These are phyloP conservation scores for Penicillium digitatum DNA, from an alignment of 2,329 filamentous ascomycete genomes.

Conservation along the genomic window DNA sequence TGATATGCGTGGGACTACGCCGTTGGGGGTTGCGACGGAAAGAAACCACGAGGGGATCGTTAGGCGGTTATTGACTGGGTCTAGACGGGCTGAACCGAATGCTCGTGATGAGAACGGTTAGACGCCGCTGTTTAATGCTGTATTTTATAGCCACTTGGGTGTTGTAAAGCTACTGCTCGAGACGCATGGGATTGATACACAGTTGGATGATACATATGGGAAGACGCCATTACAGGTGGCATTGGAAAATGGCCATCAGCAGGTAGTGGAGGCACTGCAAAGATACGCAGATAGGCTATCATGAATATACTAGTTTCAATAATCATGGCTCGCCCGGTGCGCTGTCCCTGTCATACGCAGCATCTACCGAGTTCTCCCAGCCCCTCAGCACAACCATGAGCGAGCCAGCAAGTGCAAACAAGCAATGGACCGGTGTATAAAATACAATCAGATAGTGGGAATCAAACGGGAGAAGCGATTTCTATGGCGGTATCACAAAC, in stretches of 20 bases:
- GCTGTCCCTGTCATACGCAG: background rate
- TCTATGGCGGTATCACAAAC: constrained; percentile 4
- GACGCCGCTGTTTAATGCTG: constrained; percentile 19
- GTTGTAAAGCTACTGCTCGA: constrained; percentile 13
- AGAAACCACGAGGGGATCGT: constrained; percentile 7
- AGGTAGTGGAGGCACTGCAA: background rate
- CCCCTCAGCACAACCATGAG: background rate
- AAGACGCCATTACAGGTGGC: constrained; percentile 3
- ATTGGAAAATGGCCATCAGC: background rate
- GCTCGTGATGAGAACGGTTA: constrained; percentile 15
- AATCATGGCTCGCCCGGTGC: background rate
- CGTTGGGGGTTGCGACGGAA: constrained; percentile 17
- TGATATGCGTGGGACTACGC: constrained; percentile 18
- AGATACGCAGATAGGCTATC: background rate
- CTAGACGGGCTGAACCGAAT: constrained; percentile 16
- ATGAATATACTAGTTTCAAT: background rate
- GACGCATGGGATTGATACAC: constrained; percentile 12
- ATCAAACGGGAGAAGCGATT: background rate
- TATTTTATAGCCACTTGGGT: constrained; percentile 13
- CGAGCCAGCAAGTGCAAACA: background rate
- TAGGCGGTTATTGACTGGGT: constrained; percentile 8
- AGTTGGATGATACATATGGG: background rate
- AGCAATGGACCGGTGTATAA: background rate
- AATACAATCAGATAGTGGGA: background rate
- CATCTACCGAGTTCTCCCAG: background rate